Base-by-base conservation (phyloP, 73 alveolate genomes). In the Paramecium tetraurelia region DNA sequence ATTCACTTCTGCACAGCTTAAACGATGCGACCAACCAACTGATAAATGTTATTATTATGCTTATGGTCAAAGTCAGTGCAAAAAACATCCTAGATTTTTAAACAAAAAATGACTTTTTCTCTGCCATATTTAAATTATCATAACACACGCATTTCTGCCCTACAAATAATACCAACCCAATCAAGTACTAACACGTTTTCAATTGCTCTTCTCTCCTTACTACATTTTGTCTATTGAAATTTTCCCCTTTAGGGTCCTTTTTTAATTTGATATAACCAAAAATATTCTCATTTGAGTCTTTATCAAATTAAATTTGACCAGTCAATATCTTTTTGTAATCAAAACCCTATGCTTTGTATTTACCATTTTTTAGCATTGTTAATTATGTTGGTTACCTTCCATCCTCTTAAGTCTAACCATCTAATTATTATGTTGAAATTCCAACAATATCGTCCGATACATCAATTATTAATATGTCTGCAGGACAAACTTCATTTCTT, bases 231-330 rank as follows among this genome's bases (percentile, higher is more conserved):
- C 72, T 58, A 20, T 58, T 63, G 24, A 86, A 20, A 40, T 63
- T 59, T 59, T 86, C 93, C 5, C 93, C 93, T 12, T 86, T 86
- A 58, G 93, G 93, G 48, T 86, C 93, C 31, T 86, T 86, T 31
- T 86, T 86, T n/a, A 86, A 86, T 36, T 86, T 86, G 18, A 86
- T 40, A 59, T 33, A 86, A 6, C 93, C 93, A 40, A 38, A 57
- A 10, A 86, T 41, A 31, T 58, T 41, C 21, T 36, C 31, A 27
- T 86, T 59, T 63, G 22, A 63, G 35, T 57, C 50, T 40, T 58
- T 58, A 36, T 63, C 93, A 86, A 41, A 86, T 86, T 86, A 48
- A 35, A 86, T 69, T 16, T 29, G 27, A 3, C 93, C 93, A 11
- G 84, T 86, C 27, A 86, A 41, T 58, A 86, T 86, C 63, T 86